Conservation (phyloP, 2,329 filamentous ascomycete species). For the Calonectria montana region DNA sequence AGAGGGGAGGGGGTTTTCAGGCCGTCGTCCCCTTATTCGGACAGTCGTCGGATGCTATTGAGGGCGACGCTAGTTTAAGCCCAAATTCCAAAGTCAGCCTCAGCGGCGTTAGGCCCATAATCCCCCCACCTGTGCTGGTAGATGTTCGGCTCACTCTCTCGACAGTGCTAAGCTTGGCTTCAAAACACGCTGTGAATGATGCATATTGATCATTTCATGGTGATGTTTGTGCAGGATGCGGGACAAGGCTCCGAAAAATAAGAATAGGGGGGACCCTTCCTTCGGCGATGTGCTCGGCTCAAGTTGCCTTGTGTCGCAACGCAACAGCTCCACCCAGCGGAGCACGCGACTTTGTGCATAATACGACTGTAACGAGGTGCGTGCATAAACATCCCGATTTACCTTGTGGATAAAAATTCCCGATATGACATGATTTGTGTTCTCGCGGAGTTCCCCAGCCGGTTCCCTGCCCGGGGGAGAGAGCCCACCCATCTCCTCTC, state of each 20-base stretch:
- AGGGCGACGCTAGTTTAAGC: neutral
- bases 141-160: neutral
- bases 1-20: constrained; percentile 3
- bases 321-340: constrained; percentile 27
- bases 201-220: neutral
- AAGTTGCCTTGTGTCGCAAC: constrained; percentile 15
- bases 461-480: neutral
- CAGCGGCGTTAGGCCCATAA: neutral
- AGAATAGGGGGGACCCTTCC: neutral
- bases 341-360: constrained; percentile 41
- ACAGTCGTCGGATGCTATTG: neutral
- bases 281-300: constrained; percentile 19
- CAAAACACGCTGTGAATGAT: neutral
- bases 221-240: neutral
- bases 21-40: neutral
- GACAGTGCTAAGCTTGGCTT: constrained; percentile 28
- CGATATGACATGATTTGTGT: constrained; percentile 30
- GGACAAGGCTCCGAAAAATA: neutral
- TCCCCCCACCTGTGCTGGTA: neutral
- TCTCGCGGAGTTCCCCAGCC: constrained; percentile 5
- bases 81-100: constrained; percentile 10
- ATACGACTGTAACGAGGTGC: constrained; percentile 18
- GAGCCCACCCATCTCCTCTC: constrained; percentile 2
- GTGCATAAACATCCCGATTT: constrained; percentile 31
- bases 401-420: constrained; percentile 22